A percentile compares a stretch with the other conserved stretches of the same genome.
Evolutionary conservation across 257 asterid species (phyloP).

Genomic region (Nicotiana tabacum): DNA sequence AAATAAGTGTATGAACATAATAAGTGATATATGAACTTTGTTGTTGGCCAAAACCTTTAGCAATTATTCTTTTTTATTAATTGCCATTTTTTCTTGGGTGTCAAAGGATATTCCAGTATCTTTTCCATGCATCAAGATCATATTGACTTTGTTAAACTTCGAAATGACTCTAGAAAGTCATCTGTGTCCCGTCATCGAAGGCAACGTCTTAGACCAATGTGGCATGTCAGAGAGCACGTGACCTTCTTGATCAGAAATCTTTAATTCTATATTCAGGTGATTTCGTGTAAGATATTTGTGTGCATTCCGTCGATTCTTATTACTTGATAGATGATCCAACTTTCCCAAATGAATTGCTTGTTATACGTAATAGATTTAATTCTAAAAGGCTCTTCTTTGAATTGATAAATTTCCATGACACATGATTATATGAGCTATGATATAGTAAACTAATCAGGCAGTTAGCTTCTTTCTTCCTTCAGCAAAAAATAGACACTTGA

Average conservation of each 20-base stretch:
- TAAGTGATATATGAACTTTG: too few relatives aligned
- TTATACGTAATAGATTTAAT: background rate
- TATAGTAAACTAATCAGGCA: background rate
- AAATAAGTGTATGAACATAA: too few relatives aligned
- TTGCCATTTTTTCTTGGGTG: too few relatives aligned
- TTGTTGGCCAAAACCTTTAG: too few relatives aligned
- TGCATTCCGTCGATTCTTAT: background rate
- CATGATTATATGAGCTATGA: background rate
- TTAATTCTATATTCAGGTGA: conserved; percentile 91
- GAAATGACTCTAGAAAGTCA: conserved; percentile 34
- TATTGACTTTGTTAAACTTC: conserved; percentile 63
- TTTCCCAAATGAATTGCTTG: background rate
- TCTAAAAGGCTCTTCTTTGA: background rate
- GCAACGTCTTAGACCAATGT: conserved; percentile 77
- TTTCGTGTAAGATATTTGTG: background rate
- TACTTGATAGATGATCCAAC: background rate
- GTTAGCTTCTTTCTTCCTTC: background rate
- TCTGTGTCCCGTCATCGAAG: conserved; percentile 63
- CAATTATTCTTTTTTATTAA: too few relatives aligned
- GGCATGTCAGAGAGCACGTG: conserved; percentile 97
- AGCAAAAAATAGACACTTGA: background rate
- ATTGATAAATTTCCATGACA: background rate
- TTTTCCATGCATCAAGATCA: conserved; percentile 93
- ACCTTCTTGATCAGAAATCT: conserved; percentile 94
- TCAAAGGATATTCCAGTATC: too few relatives aligned